Conservation (phyloP, 202 grass and related monocot genomes). For the Thinopyrum obtusiflorum region DNA sequence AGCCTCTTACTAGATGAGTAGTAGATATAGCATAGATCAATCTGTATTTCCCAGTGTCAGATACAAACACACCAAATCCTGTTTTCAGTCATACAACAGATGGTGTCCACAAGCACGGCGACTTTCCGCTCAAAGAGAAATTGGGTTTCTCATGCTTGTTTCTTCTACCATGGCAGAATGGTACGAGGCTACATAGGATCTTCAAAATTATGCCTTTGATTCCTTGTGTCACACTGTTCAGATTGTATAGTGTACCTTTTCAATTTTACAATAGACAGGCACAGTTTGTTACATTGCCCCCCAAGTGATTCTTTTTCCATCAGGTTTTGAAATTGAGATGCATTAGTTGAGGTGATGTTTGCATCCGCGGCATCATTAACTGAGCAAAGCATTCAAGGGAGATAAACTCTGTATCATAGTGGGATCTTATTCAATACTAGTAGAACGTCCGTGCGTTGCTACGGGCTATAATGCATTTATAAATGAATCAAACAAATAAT, state of each 20-base stretch:
- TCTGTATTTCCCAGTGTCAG: slow-evolving; percentile 10
- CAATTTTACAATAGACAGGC: slow-evolving; percentile 36
- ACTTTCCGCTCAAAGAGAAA: slow-evolving; percentile 13
- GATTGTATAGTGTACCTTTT: slow-evolving; percentile 61
- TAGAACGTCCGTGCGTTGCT: no score
- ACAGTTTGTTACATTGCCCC: slow-evolving; percentile 22
- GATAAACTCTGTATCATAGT: slow-evolving; percentile 21
- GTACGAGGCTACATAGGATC: slow-evolving; percentile 25
- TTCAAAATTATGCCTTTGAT: slow-evolving; percentile 29
- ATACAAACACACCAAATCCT: slow-evolving; percentile 25
- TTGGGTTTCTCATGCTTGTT: slow-evolving; percentile 8
- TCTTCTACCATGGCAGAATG: not conserved
- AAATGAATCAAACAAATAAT: no score
- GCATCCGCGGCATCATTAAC: not conserved
- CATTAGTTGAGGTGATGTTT: no score
- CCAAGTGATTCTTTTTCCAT: slow-evolving; percentile 31
- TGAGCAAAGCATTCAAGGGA: not conserved
- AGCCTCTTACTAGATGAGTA: slow-evolving; percentile 48
- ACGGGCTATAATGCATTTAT: no score
- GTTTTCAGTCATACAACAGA: slow-evolving; percentile 15
- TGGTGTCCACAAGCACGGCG: not conserved
- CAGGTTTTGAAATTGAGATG: slow-evolving; percentile 27
- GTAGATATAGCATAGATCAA: slow-evolving; percentile 54
- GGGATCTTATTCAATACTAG: no score
- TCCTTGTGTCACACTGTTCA: slow-evolving; percentile 22